Percentiles rank a stretch among this genome's conserved stretches.
phyloP scores from a whole-genome alignment of 768 basidiomycete species.

The Russula compacta region DNA sequence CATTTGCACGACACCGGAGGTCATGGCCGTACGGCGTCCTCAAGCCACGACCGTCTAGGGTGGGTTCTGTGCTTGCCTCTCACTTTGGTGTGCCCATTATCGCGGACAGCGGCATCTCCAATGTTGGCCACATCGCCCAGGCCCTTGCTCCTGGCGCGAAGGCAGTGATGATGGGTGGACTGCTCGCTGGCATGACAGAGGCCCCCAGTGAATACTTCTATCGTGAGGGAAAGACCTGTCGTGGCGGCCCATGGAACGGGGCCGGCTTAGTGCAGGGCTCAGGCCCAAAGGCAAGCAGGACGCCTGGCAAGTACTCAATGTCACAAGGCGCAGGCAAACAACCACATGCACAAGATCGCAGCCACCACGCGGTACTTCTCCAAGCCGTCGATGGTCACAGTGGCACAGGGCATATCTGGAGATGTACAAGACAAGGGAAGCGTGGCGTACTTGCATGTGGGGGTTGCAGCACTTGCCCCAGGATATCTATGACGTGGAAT shows the following conservation, averaged over 20 bases:
- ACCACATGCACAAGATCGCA: constrained; percentile 67
- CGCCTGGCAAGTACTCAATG: constrained; percentile 36
- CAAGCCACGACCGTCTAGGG: constrained; percentile 96
- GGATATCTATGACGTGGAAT: constrained; percentile 74
- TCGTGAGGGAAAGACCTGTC: constrained; percentile 97
- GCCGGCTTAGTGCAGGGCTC: constrained; percentile 35
- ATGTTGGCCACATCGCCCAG: constrained; percentile 97
- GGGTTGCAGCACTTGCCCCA: constrained; percentile 92
- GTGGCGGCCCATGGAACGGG: constrained; percentile 93
- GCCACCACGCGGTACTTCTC: constrained; percentile 96
- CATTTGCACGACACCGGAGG: constrained; percentile 98
- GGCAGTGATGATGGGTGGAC: constrained; percentile 98
- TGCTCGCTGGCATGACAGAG: constrained; percentile 93
- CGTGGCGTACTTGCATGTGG: constrained; percentile 75
- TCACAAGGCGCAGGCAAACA: constrained; percentile 26
- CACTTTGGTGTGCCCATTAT: constrained; percentile 95
- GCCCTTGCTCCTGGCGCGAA: constrained; percentile 89
- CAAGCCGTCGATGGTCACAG: constrained; percentile 86
- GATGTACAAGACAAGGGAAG: constrained; percentile 98
- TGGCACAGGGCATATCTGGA: constrained; percentile 93
- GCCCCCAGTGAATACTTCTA: constrained; percentile 99
- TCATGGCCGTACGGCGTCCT: constrained; percentile 97
- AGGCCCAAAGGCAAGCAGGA: constrained; percentile 20
- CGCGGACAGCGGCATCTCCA: constrained; percentile 91
- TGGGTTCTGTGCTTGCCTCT: constrained; percentile 86